Evolutionary conservation across 306 rosid genomes (phyloP), one percentile per base, ranked within the genome.

Genomic region (Glycine latifolia): DNA sequence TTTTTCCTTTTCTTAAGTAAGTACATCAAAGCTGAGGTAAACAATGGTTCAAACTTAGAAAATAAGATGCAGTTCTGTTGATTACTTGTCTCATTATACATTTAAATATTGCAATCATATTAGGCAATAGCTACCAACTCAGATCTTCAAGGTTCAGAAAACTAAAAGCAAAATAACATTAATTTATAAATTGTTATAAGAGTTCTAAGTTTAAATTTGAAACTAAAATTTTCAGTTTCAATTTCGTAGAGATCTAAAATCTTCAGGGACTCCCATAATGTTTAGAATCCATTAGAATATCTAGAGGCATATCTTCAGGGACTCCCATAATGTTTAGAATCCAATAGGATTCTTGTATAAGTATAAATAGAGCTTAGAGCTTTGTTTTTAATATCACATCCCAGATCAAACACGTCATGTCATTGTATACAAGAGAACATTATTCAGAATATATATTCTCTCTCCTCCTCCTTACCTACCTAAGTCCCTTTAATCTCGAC

Each of bases 81-180:
- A 35, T 69, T 53, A 58, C 14, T 59, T 33, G 33, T 48, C 52
- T 71, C 49, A 35, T 10, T 59, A 80, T 71, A 33, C 14, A 71
- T 26, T 26, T 26, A 26, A 26, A 26, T 26, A 26, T 1, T 26
- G 31, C 31, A 26, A 26, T 26, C 31, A 26, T 26, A 1, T 26
- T 26, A 26, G 31, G 31, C 2, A 26, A 26, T 26, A 26, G 31
- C 1, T 26, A 26, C 31, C 31, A 26, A 26, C 31, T 26, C 31
- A 26, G 31, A 26, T 26, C 31, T 26, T 26, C 31, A 26, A 2
- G 31, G 31, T 26, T 26, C 31, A 26, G 9, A 13, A 47, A 58
- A 59, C 62, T 20, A 11, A 2, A 11, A 20, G 59, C 10, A 68
- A n/a, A 59, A 61, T 76, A 62, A 10, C 31, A 63, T 73, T 73